Conservation (phyloP, 1,284 basidiomycete genomes). For the Stygiomarasmius scandens region DNA sequence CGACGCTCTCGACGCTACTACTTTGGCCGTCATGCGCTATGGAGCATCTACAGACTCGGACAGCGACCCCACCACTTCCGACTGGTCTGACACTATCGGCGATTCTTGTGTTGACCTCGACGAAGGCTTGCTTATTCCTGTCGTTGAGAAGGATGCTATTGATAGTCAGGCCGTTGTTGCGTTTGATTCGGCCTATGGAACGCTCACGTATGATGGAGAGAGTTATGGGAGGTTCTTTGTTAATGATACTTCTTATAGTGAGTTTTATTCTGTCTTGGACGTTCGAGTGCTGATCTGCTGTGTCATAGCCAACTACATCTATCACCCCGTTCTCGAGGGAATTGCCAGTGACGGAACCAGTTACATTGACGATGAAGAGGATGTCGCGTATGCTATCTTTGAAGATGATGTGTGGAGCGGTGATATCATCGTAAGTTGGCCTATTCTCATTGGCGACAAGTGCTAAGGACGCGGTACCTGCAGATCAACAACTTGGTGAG, state of each 20-base stretch:
- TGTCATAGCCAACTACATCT: slow-evolving; percentile 1
- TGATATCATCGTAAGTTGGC: not conserved
- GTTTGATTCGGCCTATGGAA: not conserved
- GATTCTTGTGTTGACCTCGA: not conserved
- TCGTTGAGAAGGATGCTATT: not conserved
- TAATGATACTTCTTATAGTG: not conserved
- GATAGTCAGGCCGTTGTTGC: not conserved
- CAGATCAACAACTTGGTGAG: slow-evolving; percentile 2
- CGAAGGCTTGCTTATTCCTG: not conserved
- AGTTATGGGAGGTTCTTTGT: not conserved
- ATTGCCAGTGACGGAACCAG: not conserved
- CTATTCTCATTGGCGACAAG: too few species aligned
- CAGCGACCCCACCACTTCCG: not conserved
- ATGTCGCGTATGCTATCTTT: not conserved
- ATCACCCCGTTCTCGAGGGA: not conserved
- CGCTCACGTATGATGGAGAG: not conserved
- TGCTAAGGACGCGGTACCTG: too few species aligned
- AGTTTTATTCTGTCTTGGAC: not conserved
- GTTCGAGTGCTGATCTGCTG: too few species aligned
- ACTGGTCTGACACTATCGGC: not conserved
- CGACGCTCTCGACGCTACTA: not conserved
- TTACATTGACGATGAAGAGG: too few species aligned
- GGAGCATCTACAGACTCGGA: not conserved
- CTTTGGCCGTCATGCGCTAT: not conserved
- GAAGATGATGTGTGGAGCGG: not conserved